Base-by-base conservation (phyloP, 768 basidiomycete species). In the Lentinula sp. region DNA sequence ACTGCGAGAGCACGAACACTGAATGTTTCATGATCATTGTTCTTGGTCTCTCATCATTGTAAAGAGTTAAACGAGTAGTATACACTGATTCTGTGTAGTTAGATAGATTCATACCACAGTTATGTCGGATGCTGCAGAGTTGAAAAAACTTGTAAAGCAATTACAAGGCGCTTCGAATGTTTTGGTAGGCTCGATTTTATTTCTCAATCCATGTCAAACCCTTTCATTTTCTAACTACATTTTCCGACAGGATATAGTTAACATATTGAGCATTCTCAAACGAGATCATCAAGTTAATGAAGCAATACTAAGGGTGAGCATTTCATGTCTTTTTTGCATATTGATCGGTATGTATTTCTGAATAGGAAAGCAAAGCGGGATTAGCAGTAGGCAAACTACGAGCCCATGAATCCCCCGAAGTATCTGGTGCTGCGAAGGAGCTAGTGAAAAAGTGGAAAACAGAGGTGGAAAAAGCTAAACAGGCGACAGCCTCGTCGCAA, bases 341-440 rank as follows among this genome's bases (percentile, higher is more conserved):
- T 64, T 66, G 60, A 62, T 72, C 68, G 66, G 59, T 63, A 69
- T 66, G 63, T 61, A 45, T 59, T 50, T 64, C 63, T 66, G 63
- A 57, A 60, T 67, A 95, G 94, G 93, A 95, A 74, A 95, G 92
- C 72, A 95, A 90, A 73, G 90, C 88, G 3, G 94, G 94, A 53
- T 76, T 96, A n/a, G 90, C 93, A 0, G 93, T 97, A 2, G 93
- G 93, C 57, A 95, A 95, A 76, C 81, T 95, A 16, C 84, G 94
- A 51, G 79, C 81, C 35, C 88, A 94, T 72, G 76, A 81, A 0
- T 76, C 82, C 12, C 91, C 88, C 67, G 81, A 86, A 10, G 86
- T 97, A 8, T 72, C 91, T 7, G 90, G 92, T 65, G 76, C 91
- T 6, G 92, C 95, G 16, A 96, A 95, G 72, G 93, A 93, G 65